Conservation (phyloP, 345 rosid genomes). For the Aethionema arabicum region DNA sequence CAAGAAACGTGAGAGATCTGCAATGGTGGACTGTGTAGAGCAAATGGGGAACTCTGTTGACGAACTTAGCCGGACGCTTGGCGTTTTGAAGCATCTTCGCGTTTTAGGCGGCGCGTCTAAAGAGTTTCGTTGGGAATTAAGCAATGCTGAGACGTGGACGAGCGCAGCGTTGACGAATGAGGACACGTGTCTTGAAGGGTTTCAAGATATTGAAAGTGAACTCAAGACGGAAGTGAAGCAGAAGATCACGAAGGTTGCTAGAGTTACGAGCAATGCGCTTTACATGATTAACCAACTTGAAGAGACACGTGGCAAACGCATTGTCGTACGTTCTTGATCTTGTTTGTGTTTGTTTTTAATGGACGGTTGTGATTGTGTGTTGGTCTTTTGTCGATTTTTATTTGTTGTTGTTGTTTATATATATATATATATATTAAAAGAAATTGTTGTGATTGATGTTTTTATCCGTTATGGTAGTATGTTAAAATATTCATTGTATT, state of each 20-base stretch:
- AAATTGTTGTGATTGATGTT: neutral
- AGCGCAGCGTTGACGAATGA: slow-evolving; percentile 83
- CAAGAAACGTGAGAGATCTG: slow-evolving; percentile 46
- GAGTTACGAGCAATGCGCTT: slow-evolving; percentile 80
- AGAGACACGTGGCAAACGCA: slow-evolving; percentile 36
- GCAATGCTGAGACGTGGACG: slow-evolving; percentile 82
- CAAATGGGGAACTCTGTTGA: slow-evolving; percentile 69
- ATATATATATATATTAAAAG: neutral
- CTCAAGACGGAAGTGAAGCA: slow-evolving; percentile 47
- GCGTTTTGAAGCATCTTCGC: slow-evolving; percentile 54
- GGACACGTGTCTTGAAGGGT: slow-evolving; percentile 91
- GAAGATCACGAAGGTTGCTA: slow-evolving; percentile 60
- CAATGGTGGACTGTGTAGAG: slow-evolving; percentile 71
- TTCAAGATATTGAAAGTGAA: slow-evolving; percentile 43
- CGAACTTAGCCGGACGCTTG: slow-evolving; percentile 53
- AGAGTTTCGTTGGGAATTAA: slow-evolving; percentile 64
- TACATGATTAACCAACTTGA: slow-evolving; percentile 71
- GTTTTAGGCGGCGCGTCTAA: slow-evolving; percentile 23
- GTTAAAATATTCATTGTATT: too few relatives aligned
- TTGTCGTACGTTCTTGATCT: slow-evolving; percentile 30
- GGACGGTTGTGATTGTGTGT: slow-evolving; percentile 26
- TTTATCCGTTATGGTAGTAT: too few relatives aligned
- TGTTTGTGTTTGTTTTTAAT: neutral
- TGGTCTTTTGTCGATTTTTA: slow-evolving; percentile 1
- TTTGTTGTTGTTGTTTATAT: neutral